Percentiles rank a stretch among this genome's conserved stretches.
Evolutionary conservation across 2,329 filamentous ascomycete genomes (phyloP).

Genomic region (Helicocarpus griseus): DNA sequence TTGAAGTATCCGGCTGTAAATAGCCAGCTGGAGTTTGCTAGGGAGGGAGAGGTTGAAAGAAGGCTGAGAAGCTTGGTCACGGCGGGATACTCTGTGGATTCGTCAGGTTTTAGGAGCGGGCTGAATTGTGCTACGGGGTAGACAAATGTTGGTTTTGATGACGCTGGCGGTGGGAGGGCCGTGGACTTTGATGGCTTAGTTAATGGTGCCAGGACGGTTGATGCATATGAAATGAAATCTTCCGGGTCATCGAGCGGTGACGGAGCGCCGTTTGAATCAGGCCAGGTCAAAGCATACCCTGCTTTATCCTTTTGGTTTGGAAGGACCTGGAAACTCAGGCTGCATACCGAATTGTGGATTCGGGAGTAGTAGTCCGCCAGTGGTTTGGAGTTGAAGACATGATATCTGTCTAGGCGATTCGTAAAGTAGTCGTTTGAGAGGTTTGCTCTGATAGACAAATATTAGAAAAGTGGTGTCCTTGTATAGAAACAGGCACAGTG

Average conservation of each 20-base stretch:
- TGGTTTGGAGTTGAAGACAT: slow-evolving; percentile 70
- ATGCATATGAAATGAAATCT: slow-evolving; percentile 61
- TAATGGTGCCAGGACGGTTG: slow-evolving; percentile 55
- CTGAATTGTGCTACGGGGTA: slow-evolving; percentile 86
- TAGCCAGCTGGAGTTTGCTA: slow-evolving; percentile 70
- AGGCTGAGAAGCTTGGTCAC: slow-evolving; percentile 64
- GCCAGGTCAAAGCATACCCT: slow-evolving; percentile 60
- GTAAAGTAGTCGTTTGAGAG: slow-evolving; percentile 92
- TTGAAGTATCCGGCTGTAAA: slow-evolving; percentile 99
- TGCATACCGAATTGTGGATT: slow-evolving; percentile 67
- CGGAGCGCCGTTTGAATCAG: slow-evolving; percentile 59
- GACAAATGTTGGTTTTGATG: slow-evolving; percentile 57
- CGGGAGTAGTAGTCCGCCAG: slow-evolving; percentile 73
- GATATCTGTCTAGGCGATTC: slow-evolving; percentile 88
- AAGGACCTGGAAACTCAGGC: slow-evolving; percentile 69
- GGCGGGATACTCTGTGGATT: slow-evolving; percentile 80
- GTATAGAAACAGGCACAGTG: not conserved
- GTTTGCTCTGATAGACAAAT: slow-evolving; percentile 53
- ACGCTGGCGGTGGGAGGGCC: slow-evolving; percentile 19
- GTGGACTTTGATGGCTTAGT: slow-evolving; percentile 44
- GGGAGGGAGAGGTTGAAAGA: slow-evolving; percentile 51
- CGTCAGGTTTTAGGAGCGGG: slow-evolving; percentile 66
- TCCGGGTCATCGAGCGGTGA: slow-evolving; percentile 62
- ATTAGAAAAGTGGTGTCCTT: slow-evolving; percentile 5
- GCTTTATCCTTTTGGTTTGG: slow-evolving; percentile 40